Conservation (phyloP, 139 green algal genomes). For the Chlorella sorokiniana region DNA sequence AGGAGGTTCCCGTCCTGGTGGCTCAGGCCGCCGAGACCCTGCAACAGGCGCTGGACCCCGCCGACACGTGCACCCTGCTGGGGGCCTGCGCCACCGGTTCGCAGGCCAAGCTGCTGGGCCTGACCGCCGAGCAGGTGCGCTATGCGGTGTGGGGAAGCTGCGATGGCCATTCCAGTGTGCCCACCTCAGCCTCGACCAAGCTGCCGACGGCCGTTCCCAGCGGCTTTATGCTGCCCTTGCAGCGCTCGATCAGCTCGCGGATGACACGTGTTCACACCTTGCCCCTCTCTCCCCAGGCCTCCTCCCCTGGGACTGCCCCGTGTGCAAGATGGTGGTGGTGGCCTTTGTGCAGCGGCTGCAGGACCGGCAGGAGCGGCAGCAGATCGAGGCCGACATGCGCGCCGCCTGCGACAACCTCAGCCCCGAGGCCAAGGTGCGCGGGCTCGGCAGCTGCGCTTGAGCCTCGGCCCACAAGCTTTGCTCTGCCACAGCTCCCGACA, state of each 20-base stretch:
- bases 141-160: neutral
- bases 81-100: slow-evolving; percentile 22
- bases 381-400: slow-evolving; percentile 22
- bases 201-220: no score
- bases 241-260: neutral
- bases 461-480: no score
- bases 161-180: no score
- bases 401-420: slow-evolving; percentile 20
- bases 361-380: slow-evolving; percentile 15
- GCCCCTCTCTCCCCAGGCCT: neutral
- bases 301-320: slow-evolving; percentile 33
- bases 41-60: neutral
- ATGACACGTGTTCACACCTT: no score
- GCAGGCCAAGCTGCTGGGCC: neutral
- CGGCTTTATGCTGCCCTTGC: neutral
- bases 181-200: no score
- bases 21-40: neutral
- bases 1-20: slow-evolving; percentile 40
- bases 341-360: slow-evolving; percentile 26
- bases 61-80: slow-evolving; percentile 24
- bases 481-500: no score
- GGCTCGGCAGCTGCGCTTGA: neutral
- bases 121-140: neutral
- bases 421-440: neutral
- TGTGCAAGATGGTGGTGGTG: slow-evolving; percentile 35